phyloP scores from a whole-genome alignment of 257 asterid species.

The Solanum virginianum region DNA sequence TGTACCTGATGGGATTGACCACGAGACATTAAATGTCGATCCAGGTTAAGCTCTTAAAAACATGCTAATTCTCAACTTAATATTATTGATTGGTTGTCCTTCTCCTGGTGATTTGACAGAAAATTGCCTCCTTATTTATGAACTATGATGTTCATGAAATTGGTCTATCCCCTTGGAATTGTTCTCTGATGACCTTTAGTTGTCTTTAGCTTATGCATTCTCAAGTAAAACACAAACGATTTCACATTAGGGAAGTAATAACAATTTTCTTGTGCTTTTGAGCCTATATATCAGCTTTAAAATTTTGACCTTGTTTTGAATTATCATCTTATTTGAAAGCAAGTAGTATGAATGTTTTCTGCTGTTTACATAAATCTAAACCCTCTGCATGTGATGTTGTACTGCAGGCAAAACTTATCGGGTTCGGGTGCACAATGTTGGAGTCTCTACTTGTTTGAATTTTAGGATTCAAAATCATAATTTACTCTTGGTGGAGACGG shows the following conservation, averaged over 20 bases:
- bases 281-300: background rate
- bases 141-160: background rate
- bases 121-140: background rate
- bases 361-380: background rate
- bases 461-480: conserved; percentile 83
- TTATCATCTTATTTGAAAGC: background rate
- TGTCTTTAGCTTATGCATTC: background rate
- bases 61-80: background rate
- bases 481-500: conserved; percentile 83
- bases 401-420: conserved; percentile 80
- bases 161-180: background rate
- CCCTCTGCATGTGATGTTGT: background rate
- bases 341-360: background rate
- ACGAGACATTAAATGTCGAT: conserved; percentile 71
- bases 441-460: conserved; percentile 75
- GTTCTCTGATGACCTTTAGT: background rate
- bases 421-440: conserved; percentile 79
- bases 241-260: background rate
- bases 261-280: background rate
- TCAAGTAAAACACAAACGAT: background rate
- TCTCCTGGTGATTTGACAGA: background rate
- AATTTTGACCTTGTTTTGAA: background rate
- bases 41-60: conserved; percentile 44
- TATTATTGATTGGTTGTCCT: background rate
- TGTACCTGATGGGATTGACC: conserved; percentile 76